Percentiles rank a stretch among this genome's conserved stretches.
phyloP scores from a whole-genome alignment of 768 basidiomycete genomes.

The Pulveroboletus sp. region DNA sequence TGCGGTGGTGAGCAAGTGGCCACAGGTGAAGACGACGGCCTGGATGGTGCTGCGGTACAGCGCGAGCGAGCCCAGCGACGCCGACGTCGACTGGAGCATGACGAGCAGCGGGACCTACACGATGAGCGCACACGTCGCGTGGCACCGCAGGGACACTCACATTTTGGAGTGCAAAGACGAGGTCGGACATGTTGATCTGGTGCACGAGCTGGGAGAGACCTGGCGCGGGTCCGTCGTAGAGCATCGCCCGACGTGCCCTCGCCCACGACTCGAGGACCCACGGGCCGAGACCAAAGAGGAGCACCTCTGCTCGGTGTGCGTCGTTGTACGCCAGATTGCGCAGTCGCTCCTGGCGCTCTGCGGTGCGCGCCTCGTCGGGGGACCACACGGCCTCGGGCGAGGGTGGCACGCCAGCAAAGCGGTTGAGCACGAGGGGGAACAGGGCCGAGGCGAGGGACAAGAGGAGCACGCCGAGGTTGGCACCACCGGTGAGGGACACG shows the following conservation, averaged over 20 bases:
- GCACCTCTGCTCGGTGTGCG: constrained; percentile 72
- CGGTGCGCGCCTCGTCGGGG: constrained; percentile 58
- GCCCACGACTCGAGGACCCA: constrained; percentile 86
- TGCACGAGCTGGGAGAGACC: constrained; percentile 45
- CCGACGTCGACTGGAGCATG: constrained; percentile 65
- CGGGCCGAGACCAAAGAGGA: constrained; percentile 78
- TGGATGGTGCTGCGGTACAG: constrained; percentile 79
- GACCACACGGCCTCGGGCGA: constrained; percentile 45
- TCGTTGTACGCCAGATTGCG: constrained; percentile 75
- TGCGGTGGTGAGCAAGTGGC: constrained; percentile 58
- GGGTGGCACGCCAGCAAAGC: constrained; percentile 41
- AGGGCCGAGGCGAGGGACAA: constrained; percentile 61
- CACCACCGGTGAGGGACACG: constrained; percentile 55
- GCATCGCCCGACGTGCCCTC: constrained; percentile 54
- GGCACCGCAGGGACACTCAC: constrained; percentile 45
- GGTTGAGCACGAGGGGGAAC: constrained; percentile 58
- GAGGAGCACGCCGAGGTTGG: constrained; percentile 54
- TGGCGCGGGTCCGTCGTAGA: constrained; percentile 52
- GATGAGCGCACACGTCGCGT: not conserved
- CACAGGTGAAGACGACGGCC: constrained; percentile 62
- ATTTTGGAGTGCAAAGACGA: constrained; percentile 66
- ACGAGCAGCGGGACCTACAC: constrained; percentile 71
- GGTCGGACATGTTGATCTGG: constrained; percentile 61
- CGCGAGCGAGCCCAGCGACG: constrained; percentile 78
- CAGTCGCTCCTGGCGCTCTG: constrained; percentile 72